Evolutionary conservation across 768 basidiomycete genomes (phyloP), one percentile per base, ranked within the genome.

Genomic region (Tulasnella sp.): DNA sequence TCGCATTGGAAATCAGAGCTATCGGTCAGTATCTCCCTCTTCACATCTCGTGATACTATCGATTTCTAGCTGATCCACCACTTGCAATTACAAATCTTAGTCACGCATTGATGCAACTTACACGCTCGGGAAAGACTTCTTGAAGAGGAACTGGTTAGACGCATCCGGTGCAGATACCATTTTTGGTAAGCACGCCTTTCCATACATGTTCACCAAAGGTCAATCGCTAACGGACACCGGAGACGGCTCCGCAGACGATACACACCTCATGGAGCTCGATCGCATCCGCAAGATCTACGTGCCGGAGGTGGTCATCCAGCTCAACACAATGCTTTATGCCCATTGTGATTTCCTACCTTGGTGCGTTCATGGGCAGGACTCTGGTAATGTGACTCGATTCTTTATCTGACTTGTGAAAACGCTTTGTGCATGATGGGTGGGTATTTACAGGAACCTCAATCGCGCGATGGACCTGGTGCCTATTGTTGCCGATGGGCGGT

Each of bases 251-350:
- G 9, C 44, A 78, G 80, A 71, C 43, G 78, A 82, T 49, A 77
- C 76, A 5, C 76, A 85, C 25, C 75, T 74, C 22, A 73, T 74
- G 21, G 89, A 93, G 62, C 78, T 94, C 48, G 71, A 79, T 11
- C 80, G 85, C n/a, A 85, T 94, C 53, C 81, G 92, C 43, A 84
- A 92, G 65, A 81, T 93, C 29, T 93, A 85, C 70, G 75, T 96
- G 24, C 94, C 92, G 0, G 92, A 96, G 68, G 76, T 97, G 21
- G 80, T 97, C 64, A 76, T 97, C 63, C 82, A 90, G 21, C 73
- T 98, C 1, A 92, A 97, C 66, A 74, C 78, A 45, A 72, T 85
- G 51, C 72, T 98, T 10, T 77, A 80, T 60, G 71, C 75, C 31
- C 89, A 91, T 4, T 73, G 82, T 7, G 69, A 74, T 9, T 71